Evolutionary conservation across 306 rosid species (phyloP), one percentile per base, ranked within the genome.

Genomic region (Malus orientalis): DNA sequence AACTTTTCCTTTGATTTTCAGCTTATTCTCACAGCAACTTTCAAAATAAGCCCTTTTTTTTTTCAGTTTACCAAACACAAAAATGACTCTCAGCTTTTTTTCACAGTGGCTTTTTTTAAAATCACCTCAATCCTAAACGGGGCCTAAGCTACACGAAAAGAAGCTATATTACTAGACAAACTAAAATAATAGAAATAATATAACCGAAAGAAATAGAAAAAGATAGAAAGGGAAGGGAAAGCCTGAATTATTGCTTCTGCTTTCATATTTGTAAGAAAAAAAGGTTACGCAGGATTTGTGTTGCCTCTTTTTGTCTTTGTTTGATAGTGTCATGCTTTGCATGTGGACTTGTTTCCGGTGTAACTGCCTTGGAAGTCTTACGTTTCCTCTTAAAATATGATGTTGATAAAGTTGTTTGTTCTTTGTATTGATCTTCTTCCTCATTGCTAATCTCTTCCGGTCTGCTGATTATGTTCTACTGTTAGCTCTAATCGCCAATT

Each of bases 341-440:
- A 40, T 74, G 53, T 77, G 80, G 60, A 29, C 45, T 69, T 20
- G 44, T 57, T 67, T 29, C 69, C 3, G 59, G 68, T 42, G 27
- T n/a, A 77, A 77, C 51, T 27, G 62, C 74, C 49, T 38, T 77
- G 58, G 59, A 49, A 49, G 69, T 62, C 54, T 67, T 54, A 33
- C 64, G 23, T 66, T 57, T 54, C 32, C 55, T 22, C 22, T 30
- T 14, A 63, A 6, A 6, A 13, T 54, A 25, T 42, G 25, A 44
- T 30, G 14, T 22, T 32, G 19, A 51, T 53, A 18, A 64, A 75
- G 69, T 53, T 45, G 45, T 18, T 60, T 32, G 42, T 29, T 27
- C 16, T 44, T 54, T 40, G 3, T 69, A 25, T 27, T 1, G 0
- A n/a, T 23, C 44, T 49, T 59, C 53, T 18, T 40, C 45, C 36